phyloP scores from a whole-genome alignment of 225 moss, liverwort and hornwort species.

The Ulota crispa region DNA sequence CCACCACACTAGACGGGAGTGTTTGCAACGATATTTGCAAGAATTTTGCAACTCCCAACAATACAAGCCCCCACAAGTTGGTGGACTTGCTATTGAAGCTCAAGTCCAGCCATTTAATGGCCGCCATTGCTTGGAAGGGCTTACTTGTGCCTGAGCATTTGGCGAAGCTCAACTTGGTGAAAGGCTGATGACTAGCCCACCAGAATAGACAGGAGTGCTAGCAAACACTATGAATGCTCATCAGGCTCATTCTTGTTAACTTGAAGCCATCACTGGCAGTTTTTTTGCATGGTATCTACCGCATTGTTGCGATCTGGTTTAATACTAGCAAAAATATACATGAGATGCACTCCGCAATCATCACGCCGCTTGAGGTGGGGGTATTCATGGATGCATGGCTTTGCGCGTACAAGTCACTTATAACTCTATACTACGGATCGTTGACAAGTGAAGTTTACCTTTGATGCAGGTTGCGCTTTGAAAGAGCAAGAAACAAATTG shows the following conservation, averaged over 20 bases:
- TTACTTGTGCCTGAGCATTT: too few species aligned
- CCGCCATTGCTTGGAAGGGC: too few species aligned
- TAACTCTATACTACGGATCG: not conserved
- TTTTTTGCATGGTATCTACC: not conserved
- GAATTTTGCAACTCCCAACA: too few species aligned
- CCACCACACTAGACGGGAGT: too few species aligned
- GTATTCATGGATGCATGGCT: not conserved
- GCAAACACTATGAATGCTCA: not conserved
- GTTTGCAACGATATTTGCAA: too few species aligned
- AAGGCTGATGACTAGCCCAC: too few species aligned
- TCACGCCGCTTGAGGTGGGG: not conserved
- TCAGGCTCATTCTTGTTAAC: not conserved
- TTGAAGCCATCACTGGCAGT: conserved; percentile 2
- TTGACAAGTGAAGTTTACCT: conserved; percentile 24
- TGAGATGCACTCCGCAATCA: not conserved
- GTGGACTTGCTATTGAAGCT: too few species aligned
- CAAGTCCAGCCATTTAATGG: too few species aligned
- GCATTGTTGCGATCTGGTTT: too few species aligned
- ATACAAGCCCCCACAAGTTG: too few species aligned
- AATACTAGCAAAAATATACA: not conserved
- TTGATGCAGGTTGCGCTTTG: conserved; percentile 36
- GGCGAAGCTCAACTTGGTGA: too few species aligned
- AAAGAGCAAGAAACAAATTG: conserved; percentile 12
- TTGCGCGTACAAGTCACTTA: not conserved
- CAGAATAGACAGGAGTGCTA: too few species aligned